Percentiles rank a stretch among this genome's conserved stretches.
phyloP scores from a whole-genome alignment of 108 stramenopile species.

The Nitzschia sp. region DNA sequence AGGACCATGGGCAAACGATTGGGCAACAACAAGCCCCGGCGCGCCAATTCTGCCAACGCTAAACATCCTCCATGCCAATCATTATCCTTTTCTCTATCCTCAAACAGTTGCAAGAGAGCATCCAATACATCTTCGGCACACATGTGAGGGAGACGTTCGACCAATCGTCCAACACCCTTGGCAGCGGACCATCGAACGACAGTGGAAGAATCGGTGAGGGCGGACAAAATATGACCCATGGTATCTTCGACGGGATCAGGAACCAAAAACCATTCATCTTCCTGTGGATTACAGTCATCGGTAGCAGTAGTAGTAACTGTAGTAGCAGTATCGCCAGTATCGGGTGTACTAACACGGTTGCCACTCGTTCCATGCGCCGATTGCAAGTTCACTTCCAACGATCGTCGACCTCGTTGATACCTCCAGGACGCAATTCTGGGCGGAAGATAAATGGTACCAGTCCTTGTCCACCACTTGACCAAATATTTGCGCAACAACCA shows the following conservation, averaged over 20 bases:
- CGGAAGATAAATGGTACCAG: slow-evolving; percentile 87
- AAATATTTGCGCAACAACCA: slow-evolving; percentile 78
- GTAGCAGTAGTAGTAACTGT: neutral
- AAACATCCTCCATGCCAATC: slow-evolving; percentile 98
- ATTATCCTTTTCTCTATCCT: slow-evolving; percentile 76
- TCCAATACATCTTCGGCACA: slow-evolving; percentile 96
- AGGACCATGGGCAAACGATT: slow-evolving; percentile 76
- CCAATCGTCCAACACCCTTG: slow-evolving; percentile 95
- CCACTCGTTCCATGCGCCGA: too few relatives aligned
- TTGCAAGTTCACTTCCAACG: slow-evolving; percentile 76
- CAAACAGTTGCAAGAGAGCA: slow-evolving; percentile 76
- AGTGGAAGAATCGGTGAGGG: slow-evolving; percentile 83
- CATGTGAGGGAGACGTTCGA: slow-evolving; percentile 84
- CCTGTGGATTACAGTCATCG: slow-evolving; percentile 3
- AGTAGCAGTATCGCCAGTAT: too few relatives aligned
- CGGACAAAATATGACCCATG: slow-evolving; percentile 83
- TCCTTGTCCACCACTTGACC: slow-evolving; percentile 90
- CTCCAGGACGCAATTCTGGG: slow-evolving; percentile 92
- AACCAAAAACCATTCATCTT: slow-evolving; percentile 57
- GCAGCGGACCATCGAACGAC: slow-evolving; percentile 98
- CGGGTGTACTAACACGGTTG: neutral
- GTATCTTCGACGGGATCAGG: slow-evolving; percentile 96
- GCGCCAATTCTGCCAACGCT: slow-evolving; percentile 92
- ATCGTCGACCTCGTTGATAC: slow-evolving; percentile 89
- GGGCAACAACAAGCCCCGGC: slow-evolving; percentile 94